Evolutionary conservation across 2,329 filamentous ascomycete genomes (phyloP).

Genomic region (Leptographium procerum): DNA sequence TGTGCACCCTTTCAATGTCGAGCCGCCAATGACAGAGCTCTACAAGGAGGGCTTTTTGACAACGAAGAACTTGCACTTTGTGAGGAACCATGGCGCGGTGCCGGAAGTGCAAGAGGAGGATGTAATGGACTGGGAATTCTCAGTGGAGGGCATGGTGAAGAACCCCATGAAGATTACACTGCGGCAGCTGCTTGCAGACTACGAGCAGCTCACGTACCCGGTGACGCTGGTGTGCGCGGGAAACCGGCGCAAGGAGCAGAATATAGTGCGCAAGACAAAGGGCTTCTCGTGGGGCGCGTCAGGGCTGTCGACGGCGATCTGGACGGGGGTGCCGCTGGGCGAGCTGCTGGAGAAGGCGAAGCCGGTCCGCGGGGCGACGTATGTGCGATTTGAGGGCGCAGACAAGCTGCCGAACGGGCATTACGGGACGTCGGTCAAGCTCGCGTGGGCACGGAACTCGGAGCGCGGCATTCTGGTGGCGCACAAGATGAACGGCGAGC

Average conservation of each 20-base stretch:
- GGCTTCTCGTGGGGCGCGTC: slow-evolving; percentile 91
- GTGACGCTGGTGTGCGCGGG: slow-evolving; percentile 87
- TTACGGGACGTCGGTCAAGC: slow-evolving; percentile 78
- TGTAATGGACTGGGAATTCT: slow-evolving; percentile 69
- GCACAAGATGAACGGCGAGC: slow-evolving; percentile 82
- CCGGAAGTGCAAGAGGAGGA: slow-evolving; percentile 62
- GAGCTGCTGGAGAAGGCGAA: slow-evolving; percentile 59
- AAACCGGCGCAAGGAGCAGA: slow-evolving; percentile 87
- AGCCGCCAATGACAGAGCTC: slow-evolving; percentile 67
- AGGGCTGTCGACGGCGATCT: slow-evolving; percentile 76
- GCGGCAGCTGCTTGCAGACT: slow-evolving; percentile 59
- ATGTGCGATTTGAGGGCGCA: slow-evolving; percentile 84
- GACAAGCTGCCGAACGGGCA: slow-evolving; percentile 80
- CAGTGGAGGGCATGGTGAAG: slow-evolving; percentile 72
- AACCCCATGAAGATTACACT: slow-evolving; percentile 63
- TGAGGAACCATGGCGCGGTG: slow-evolving; percentile 79
- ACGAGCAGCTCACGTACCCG: slow-evolving; percentile 73
- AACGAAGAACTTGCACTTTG: slow-evolving; percentile 79
- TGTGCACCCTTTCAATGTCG: slow-evolving; percentile 82
- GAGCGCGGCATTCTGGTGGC: slow-evolving; percentile 79
- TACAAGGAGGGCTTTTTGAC: slow-evolving; percentile 78
- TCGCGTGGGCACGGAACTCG: slow-evolving; percentile 78
- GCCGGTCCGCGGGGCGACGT: slow-evolving; percentile 60
- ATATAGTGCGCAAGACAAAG: slow-evolving; percentile 79
- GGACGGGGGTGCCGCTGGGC: slow-evolving; percentile 68